Evolutionary conservation across 2,329 filamentous ascomycete species (phyloP).

Genomic region (Ophiostoma pallidulum): DNA sequence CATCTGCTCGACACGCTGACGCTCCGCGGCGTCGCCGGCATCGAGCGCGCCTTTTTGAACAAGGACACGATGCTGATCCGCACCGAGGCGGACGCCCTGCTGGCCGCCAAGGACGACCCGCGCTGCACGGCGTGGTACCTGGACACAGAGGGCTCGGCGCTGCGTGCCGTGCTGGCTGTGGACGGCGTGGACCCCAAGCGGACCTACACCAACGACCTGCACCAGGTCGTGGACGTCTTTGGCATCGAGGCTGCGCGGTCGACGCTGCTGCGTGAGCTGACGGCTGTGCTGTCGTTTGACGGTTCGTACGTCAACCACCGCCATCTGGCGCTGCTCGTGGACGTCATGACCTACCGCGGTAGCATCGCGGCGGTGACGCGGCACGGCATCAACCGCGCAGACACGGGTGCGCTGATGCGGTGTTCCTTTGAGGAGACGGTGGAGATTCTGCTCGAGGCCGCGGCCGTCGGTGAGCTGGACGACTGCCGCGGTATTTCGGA

Average conservation of each 20-base stretch:
- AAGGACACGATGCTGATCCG: slow-evolving; percentile 62
- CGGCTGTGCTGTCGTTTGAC: slow-evolving; percentile 89
- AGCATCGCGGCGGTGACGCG: slow-evolving; percentile 92
- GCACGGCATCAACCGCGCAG: slow-evolving; percentile 95
- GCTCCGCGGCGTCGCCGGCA: slow-evolving; percentile 78
- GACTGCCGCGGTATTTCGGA: slow-evolving; percentile 98
- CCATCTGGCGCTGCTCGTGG: slow-evolving; percentile 86
- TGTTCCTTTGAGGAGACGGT: slow-evolving; percentile 99
- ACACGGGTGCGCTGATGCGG: slow-evolving; percentile 96
- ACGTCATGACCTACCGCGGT: slow-evolving; percentile 96
- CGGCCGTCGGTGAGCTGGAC: slow-evolving; percentile 87
- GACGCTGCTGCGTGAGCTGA: slow-evolving; percentile 79
- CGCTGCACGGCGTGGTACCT: slow-evolving; percentile 89
- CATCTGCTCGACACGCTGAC: slow-evolving; percentile 88
- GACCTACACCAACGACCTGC: slow-evolving; percentile 92
- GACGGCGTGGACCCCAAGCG: slow-evolving; percentile 78
- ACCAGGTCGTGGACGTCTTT: slow-evolving; percentile 88
- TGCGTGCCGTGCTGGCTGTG: slow-evolving; percentile 75
- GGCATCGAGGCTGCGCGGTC: slow-evolving; percentile 91
- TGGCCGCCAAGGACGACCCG: slow-evolving; percentile 62
- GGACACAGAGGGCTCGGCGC: slow-evolving; percentile 83
- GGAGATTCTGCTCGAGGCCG: slow-evolving; percentile 93
- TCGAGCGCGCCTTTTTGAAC: slow-evolving; percentile 90
- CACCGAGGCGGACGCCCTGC: slow-evolving; percentile 59
- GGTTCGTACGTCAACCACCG: slow-evolving; percentile 99